phyloP scores from a whole-genome alignment of 352 stramenopile genomes.

The Phytopythium vexans region DNA sequence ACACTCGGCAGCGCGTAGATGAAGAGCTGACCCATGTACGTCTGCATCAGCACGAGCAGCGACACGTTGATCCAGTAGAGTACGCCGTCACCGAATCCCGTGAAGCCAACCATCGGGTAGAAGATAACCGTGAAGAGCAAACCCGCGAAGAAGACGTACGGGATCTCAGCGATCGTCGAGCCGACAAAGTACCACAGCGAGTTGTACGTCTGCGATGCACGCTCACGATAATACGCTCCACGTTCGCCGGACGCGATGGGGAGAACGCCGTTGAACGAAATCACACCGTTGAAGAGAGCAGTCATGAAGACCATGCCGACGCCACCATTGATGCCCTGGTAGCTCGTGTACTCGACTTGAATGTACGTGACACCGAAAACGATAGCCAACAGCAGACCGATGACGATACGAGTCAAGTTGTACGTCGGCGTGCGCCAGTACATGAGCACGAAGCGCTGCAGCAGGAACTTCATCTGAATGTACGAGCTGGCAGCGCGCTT shows the following conservation, averaged over 20 bases:
- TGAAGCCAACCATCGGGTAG: too few relatives aligned
- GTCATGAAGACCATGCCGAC: constrained; percentile 63
- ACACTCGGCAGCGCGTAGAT: constrained; percentile 19
- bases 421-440: constrained; percentile 48
- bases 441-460: constrained; percentile 22
- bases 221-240: constrained; percentile 68
- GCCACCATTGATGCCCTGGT: constrained; percentile 12
- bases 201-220: constrained; percentile 81
- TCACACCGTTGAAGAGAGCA: constrained; percentile 51
- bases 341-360: constrained; percentile 13
- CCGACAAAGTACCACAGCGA: constrained; percentile 56
- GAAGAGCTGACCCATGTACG: constrained; percentile 28
- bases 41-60: constrained; percentile 22
- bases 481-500: constrained; percentile 21
- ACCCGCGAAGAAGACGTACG: too few relatives aligned
- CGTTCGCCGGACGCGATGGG: constrained; percentile 63
- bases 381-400: constrained; percentile 48
- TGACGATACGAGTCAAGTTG: constrained; percentile 46
- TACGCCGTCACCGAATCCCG: constrained; percentile 8
- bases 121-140: too few relatives aligned
- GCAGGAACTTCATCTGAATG: constrained; percentile 20
- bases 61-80: constrained; percentile 22
- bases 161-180: too few relatives aligned
- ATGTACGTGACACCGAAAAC: constrained; percentile 54
- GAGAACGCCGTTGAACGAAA: constrained; percentile 66